Percentiles rank a stretch among this genome's conserved stretches.
Evolutionary conservation across 1,284 basidiomycete genomes (phyloP).

Genomic region (Hymenochaete sp.): DNA sequence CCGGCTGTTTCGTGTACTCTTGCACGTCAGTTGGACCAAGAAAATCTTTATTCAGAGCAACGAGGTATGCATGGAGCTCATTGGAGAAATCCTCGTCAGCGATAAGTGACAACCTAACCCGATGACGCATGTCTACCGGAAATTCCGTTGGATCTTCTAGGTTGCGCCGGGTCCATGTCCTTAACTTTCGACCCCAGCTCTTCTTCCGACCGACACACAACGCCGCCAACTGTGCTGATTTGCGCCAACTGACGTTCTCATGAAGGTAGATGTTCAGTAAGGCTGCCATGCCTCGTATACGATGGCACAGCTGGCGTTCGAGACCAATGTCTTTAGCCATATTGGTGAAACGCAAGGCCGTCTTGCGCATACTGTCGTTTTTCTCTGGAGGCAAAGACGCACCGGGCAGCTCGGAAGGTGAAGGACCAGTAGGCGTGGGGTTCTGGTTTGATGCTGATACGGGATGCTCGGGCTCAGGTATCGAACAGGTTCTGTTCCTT

Average conservation of each 20-base stretch:
- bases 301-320: not conserved
- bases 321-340: not conserved
- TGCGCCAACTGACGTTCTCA: not conserved
- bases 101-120: slow-evolving; percentile 9
- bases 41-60: slow-evolving; percentile 9
- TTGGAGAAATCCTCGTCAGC: slow-evolving; percentile 22
- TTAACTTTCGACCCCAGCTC: slow-evolving; percentile 3
- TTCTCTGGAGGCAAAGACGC: too few relatives aligned
- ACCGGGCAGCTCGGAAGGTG: too few relatives aligned
- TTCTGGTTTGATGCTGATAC: too few relatives aligned
- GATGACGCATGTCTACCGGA: not conserved
- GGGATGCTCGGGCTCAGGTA: too few relatives aligned
- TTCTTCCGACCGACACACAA: not conserved
- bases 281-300: not conserved
- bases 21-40: not conserved
- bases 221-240: slow-evolving; percentile 6
- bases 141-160: not conserved
- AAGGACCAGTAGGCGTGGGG: too few relatives aligned
- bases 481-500: too few relatives aligned
- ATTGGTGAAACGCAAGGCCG: too few relatives aligned
- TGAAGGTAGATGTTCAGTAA: not conserved
- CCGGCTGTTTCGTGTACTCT: not conserved
- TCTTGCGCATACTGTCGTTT: too few relatives aligned
- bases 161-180: not conserved
- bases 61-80: slow-evolving; percentile 17